Evolutionary conservation across 1,284 basidiomycete genomes (phyloP).

Genomic region (Ustilago sp.): DNA sequence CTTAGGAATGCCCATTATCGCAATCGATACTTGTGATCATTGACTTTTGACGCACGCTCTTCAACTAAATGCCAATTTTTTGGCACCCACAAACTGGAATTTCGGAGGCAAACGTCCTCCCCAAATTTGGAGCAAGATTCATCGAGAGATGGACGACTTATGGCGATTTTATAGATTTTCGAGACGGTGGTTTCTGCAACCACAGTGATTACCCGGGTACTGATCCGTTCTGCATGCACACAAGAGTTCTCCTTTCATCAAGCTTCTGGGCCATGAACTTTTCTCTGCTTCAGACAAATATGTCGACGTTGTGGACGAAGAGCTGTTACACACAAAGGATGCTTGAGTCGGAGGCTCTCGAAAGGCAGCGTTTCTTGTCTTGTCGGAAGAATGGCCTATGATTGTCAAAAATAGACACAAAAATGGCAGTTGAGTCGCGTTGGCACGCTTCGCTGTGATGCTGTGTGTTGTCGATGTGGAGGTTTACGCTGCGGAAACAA

Average conservation of each 20-base stretch:
- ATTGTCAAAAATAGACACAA: constrained; percentile 9
- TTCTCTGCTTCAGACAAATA: neutral
- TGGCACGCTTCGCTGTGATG: constrained; percentile 5
- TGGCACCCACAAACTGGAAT: too few species aligned
- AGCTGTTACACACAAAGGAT: neutral
- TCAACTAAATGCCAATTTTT: too few species aligned
- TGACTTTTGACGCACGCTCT: too few species aligned
- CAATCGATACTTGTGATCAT: too few species aligned
- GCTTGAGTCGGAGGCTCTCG: neutral
- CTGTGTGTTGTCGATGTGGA: constrained; percentile 14
- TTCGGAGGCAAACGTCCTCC: too few species aligned
- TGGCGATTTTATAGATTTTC: neutral
- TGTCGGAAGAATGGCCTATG: neutral
- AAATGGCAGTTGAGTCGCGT: constrained; percentile 3
- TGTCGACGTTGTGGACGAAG: neutral
- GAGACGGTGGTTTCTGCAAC: neutral
- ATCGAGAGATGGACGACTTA: neutral
- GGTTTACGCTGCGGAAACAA: neutral
- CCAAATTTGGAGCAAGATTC: neutral
- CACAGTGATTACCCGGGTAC: too few species aligned
- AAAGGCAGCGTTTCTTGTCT: neutral
- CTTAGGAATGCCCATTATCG: too few species aligned
- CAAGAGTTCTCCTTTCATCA: too few species aligned
- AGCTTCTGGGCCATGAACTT: too few species aligned
- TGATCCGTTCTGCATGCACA: too few species aligned